Percentiles rank a stretch among this genome's conserved stretches.
Evolutionary conservation across 2,329 filamentous ascomycete genomes (phyloP).

Genomic region (Cladosporium austrohemisphaericum): DNA sequence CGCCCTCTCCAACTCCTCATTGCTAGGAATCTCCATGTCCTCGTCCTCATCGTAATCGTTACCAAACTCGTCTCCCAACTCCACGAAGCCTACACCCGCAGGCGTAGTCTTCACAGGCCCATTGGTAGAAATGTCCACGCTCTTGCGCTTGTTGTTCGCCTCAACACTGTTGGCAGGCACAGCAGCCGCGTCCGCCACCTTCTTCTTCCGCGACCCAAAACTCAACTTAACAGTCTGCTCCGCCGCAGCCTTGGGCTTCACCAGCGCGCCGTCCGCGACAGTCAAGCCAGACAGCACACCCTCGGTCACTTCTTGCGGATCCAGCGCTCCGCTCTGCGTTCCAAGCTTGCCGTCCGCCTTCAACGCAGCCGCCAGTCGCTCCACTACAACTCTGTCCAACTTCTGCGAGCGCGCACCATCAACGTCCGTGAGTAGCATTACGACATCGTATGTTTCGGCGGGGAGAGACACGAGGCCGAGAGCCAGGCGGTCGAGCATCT

Average conservation of each 20-base stretch:
- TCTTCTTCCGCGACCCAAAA: slow-evolving; percentile 56
- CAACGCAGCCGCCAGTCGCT: slow-evolving; percentile 65
- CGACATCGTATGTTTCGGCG: slow-evolving; percentile 71
- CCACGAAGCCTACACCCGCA: slow-evolving; percentile 64
- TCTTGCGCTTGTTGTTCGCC: slow-evolving; percentile 34
- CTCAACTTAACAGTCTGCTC: slow-evolving; percentile 48
- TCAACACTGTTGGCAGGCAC: slow-evolving; percentile 34
- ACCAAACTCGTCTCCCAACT: slow-evolving; percentile 58
- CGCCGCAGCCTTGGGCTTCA: slow-evolving; percentile 50
- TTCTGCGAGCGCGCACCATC: slow-evolving; percentile 66
- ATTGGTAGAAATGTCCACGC: slow-evolving; percentile 33
- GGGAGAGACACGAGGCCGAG: slow-evolving; percentile 77
- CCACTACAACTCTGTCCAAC: slow-evolving; percentile 65
- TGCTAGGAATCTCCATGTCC: slow-evolving; percentile 34
- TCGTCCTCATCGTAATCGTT: slow-evolving; percentile 44
- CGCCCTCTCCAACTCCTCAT: slow-evolving; percentile 54
- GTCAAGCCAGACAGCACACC: slow-evolving; percentile 74
- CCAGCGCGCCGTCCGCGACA: slow-evolving; percentile 60
- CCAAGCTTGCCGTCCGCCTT: slow-evolving; percentile 64
- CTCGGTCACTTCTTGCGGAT: slow-evolving; percentile 61
- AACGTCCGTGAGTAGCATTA: slow-evolving; percentile 78
- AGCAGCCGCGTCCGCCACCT: slow-evolving; percentile 46
- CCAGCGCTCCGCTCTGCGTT: slow-evolving; percentile 65
- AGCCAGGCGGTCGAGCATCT: slow-evolving; percentile 94
- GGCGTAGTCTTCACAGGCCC: slow-evolving; percentile 41